Base-by-base conservation (phyloP, 2,329 filamentous ascomycete genomes). In the Aspergillus fischeri region DNA sequence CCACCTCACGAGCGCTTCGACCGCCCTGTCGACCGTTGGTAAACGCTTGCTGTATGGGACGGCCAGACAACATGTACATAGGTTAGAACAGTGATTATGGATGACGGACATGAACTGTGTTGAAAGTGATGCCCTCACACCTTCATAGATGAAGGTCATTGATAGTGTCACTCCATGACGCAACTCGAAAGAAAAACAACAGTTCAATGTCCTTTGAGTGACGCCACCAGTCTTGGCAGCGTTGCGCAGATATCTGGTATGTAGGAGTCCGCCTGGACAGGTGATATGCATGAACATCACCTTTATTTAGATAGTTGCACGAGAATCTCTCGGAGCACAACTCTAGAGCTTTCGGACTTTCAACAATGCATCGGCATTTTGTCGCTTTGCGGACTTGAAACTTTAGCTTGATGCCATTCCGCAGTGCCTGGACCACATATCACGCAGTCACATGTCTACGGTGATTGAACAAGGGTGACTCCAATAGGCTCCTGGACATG, bases 1-100 rank as follows among this genome's bases (percentile, higher is more conserved):
- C 61, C 54, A 29, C 61, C 63, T 42, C 76, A 71, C 50, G 64
- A 71, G 51, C 59, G 65, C 48, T 71, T 74, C 62, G 5, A 21
- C 61, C 68, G 48, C 21, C 32, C 29, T 50, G 32, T 35, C 5
- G 56, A 58, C 54, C 61, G 67, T 49, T 67, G 65, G 65, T 67
- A 65, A 61, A 64, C 51, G 38, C 27, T 4, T 35, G 21, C 9
- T 29, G 27, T n/a, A 14, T 6, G 45, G 45, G 20, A 9, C 2
- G 29, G 44, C 4, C 7, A 24, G 42, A 20, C n/a, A 6, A 14
- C 8, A 10, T 45, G 44, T 47, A 20, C 42, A 20, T 28, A 32
- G 4, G 6, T 49, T 5, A 11, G 42, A 17, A 21, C 49, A 41
- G 45, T 52, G 52, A 58, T 42, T 53, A 55, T 14, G 20, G 52